These are phyloP conservation scores for Diaporthe nobilis DNA, from an alignment of 2,329 filamentous ascomycete genomes.

Conservation along the genomic window DNA sequence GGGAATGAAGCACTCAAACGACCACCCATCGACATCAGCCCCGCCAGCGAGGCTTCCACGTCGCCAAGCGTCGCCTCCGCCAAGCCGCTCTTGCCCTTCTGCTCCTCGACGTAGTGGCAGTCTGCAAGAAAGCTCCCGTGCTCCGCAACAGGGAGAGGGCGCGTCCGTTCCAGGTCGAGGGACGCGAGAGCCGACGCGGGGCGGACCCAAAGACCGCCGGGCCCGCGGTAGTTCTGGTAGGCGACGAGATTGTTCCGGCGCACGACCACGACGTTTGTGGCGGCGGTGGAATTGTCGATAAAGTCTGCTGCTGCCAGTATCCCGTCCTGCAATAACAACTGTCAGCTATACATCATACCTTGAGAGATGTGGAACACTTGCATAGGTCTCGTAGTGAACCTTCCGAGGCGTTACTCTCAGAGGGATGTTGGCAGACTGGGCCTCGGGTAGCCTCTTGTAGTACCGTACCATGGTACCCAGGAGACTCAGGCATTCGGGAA, in stretches of 20 bases:
- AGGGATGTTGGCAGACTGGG: slow-evolving; percentile 53
- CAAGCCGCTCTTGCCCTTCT: neutral
- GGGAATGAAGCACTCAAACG: slow-evolving; percentile 19
- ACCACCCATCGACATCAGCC: slow-evolving; percentile 4
- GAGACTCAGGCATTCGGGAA: slow-evolving; percentile 57
- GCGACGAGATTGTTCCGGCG: slow-evolving; percentile 56
- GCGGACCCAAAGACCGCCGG: slow-evolving; percentile 3
- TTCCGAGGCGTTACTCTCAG: slow-evolving; percentile 57
- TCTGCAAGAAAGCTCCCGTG: slow-evolving; percentile 26
- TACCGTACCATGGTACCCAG: slow-evolving; percentile 59
- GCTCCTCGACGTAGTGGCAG: slow-evolving; percentile 25
- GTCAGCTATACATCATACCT: neutral
- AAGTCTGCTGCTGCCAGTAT: slow-evolving; percentile 54
- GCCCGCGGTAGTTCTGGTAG: slow-evolving; percentile 42
- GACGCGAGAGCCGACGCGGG: slow-evolving; percentile 36
- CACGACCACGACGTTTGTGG: slow-evolving; percentile 56
- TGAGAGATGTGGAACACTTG: neutral
- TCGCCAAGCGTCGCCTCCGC: slow-evolving; percentile 2
- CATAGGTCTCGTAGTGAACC: slow-evolving; percentile 63
- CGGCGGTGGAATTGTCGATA: slow-evolving; percentile 50
- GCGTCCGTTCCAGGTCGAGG: slow-evolving; percentile 42
- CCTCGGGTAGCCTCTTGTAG: slow-evolving; percentile 54
- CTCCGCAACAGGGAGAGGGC: slow-evolving; percentile 39
- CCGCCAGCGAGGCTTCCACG: slow-evolving; percentile 12
- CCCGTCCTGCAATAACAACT: slow-evolving; percentile 44